phyloP scores from a whole-genome alignment of 495 filamentous ascomycete genomes.

The Neurospora terricola region DNA sequence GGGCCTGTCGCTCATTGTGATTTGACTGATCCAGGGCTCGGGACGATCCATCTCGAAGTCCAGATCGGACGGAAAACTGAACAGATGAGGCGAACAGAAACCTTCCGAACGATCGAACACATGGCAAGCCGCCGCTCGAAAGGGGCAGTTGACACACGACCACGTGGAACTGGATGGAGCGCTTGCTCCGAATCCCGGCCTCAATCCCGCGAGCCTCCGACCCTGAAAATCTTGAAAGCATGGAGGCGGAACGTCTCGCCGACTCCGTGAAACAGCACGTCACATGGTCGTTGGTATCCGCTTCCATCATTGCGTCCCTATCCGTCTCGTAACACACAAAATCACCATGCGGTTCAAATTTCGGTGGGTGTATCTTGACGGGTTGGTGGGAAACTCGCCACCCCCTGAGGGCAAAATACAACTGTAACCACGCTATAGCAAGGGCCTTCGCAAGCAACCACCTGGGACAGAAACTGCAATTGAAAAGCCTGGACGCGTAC shows the following conservation, averaged over 20 bases:
- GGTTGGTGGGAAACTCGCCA: not conserved
- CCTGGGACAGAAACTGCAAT: not conserved
- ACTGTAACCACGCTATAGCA: not conserved
- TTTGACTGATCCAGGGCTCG: not conserved
- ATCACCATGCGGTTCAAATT: not conserved
- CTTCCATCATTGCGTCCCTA: not conserved
- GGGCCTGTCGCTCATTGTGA: not conserved
- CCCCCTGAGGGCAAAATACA: not conserved
- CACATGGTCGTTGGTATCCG: not conserved
- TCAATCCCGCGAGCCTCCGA: not conserved
- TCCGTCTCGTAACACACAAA: not conserved
- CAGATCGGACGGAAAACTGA: not conserved
- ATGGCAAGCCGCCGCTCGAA: not conserved
- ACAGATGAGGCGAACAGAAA: not conserved
- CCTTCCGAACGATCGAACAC: not conserved
- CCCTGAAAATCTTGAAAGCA: not conserved
- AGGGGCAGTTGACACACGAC: not conserved
- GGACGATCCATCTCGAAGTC: not conserved
- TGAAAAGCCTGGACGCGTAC: not conserved
- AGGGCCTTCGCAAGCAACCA: not conserved
- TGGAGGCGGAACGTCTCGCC: not conserved
- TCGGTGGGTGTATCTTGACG: not conserved
- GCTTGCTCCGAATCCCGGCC: not conserved
- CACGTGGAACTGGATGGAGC: not conserved
- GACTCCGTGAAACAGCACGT: not conserved